phyloP scores from a whole-genome alignment of 352 stramenopile genomes.

The Pythium graminicola region DNA sequence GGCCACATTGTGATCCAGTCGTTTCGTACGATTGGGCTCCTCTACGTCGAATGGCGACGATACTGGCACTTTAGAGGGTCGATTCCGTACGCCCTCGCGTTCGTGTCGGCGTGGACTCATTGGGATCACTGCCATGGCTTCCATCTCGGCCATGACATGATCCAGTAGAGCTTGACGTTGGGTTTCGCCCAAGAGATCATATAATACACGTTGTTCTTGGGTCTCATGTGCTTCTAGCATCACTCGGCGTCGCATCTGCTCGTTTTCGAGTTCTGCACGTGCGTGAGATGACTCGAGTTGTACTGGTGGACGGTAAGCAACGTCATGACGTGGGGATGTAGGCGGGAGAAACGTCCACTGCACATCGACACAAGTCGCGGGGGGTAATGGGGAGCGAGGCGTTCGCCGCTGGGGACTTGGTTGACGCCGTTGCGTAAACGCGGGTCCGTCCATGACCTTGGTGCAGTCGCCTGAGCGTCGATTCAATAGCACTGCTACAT shows the following conservation, averaged over 20 bases:
- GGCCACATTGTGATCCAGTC: no score
- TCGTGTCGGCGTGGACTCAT: not conserved
- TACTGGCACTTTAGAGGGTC: not conserved
- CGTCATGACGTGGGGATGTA: not conserved
- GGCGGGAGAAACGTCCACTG: slow-evolving; percentile 52
- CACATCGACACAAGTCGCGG: slow-evolving; percentile 21
- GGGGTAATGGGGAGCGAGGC: not conserved
- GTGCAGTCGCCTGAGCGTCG: no score
- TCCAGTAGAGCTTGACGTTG: slow-evolving; percentile 55
- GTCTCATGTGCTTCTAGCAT: slow-evolving; percentile 7
- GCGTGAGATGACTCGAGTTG: slow-evolving; percentile 10
- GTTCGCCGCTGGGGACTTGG: not conserved
- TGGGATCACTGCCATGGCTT: slow-evolving; percentile 30
- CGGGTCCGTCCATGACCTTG: slow-evolving; percentile 1
- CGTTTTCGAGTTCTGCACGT: slow-evolving; percentile 18
- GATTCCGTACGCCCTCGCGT: not conserved
- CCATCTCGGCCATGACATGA: slow-evolving; percentile 61
- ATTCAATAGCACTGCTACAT: no score
- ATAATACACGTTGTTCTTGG: slow-evolving; percentile 28
- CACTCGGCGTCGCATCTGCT: slow-evolving; percentile 15
- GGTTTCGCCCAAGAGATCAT: slow-evolving; percentile 53
- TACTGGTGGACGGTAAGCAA: not conserved
- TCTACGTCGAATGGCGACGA: slow-evolving; percentile 2
- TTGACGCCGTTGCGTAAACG: slow-evolving; percentile 8
- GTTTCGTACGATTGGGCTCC: no score